A percentile compares a stretch with the other conserved stretches of the same genome.
Evolutionary conservation across 1,284 basidiomycete species (phyloP).

Genomic region (Boletus sp.): DNA sequence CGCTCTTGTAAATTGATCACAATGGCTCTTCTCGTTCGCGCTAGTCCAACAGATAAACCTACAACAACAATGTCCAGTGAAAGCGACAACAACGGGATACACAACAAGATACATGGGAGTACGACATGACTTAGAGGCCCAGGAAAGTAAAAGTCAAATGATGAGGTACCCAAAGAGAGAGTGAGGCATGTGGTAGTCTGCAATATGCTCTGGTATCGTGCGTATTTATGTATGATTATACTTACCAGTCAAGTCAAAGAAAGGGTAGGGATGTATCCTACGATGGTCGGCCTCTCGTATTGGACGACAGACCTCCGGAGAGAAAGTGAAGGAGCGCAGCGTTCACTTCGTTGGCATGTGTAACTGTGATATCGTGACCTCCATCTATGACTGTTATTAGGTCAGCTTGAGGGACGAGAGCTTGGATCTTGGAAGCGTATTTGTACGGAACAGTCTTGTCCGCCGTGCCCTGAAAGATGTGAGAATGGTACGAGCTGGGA

Average conservation of each 20-base stretch:
- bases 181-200: slow-evolving; percentile 12
- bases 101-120: slow-evolving; percentile 18
- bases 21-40: too few relatives aligned
- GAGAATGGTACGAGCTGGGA: not conserved
- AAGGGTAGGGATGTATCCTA: too few relatives aligned
- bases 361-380: slow-evolving; percentile 61
- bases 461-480: slow-evolving; percentile 52
- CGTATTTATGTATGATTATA: slow-evolving; percentile 4
- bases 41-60: too few relatives aligned
- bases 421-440: slow-evolving; percentile 51
- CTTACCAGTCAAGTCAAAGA: too few relatives aligned
- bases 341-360: slow-evolving; percentile 46
- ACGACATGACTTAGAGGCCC: not conserved
- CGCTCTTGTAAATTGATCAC: too few relatives aligned
- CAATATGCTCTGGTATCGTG: not conserved
- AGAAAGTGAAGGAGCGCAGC: slow-evolving; percentile 40
- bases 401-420: slow-evolving; percentile 49
- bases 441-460: slow-evolving; percentile 62
- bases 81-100: slow-evolving; percentile 9
- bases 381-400: slow-evolving; percentile 57
- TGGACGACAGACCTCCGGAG: slow-evolving; percentile 8
- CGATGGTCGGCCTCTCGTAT: not conserved
- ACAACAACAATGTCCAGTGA: too few relatives aligned
- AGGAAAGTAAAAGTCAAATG: not conserved
- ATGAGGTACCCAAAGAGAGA: slow-evolving; percentile 4